Evolutionary conservation across 257 asterid species (phyloP).

Genomic region (Primulina tabacum): DNA sequence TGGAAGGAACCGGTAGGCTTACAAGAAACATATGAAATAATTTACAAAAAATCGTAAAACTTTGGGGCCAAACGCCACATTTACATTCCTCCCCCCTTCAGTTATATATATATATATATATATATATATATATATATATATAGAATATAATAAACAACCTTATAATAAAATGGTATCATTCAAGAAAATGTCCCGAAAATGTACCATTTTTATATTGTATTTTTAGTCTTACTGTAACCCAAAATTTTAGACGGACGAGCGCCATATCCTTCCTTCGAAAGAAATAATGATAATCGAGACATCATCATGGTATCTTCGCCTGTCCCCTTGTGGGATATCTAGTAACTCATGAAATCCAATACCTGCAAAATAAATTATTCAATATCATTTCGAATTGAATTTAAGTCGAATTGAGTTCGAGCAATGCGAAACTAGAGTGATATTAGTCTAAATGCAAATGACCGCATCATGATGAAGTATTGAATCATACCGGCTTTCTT

Average conservation of each 20-base stretch:
- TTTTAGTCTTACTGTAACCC: slow-evolving; percentile 22
- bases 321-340: slow-evolving; percentile 89
- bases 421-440: not conserved
- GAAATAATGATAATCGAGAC: slow-evolving; percentile 86
- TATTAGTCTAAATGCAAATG: not conserved
- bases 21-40: slow-evolving; percentile 26
- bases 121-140: not conserved
- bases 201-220: slow-evolving; percentile 27
- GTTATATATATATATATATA: not conserved
- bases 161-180: slow-evolving; percentile 19
- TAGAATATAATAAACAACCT: slow-evolving; percentile 21
- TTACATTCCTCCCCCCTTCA: slow-evolving; percentile 30
- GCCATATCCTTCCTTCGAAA: slow-evolving; percentile 94
- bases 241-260: slow-evolving; percentile 53
- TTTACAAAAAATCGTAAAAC: slow-evolving; percentile 7
- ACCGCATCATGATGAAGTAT: not conserved
- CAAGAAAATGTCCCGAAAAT: slow-evolving; percentile 12
- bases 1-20: slow-evolving; percentile 19
- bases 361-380: slow-evolving; percentile 41
- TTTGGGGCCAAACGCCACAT: slow-evolving; percentile 22
- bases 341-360: slow-evolving; percentile 80
- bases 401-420: not conserved
- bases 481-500: slow-evolving; percentile 75
- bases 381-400: not conserved
- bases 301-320: slow-evolving; percentile 85